Evolutionary conservation across 2,329 filamentous ascomycete genomes (phyloP).

Genomic region (Scopulariopsis brevicaulis): DNA sequence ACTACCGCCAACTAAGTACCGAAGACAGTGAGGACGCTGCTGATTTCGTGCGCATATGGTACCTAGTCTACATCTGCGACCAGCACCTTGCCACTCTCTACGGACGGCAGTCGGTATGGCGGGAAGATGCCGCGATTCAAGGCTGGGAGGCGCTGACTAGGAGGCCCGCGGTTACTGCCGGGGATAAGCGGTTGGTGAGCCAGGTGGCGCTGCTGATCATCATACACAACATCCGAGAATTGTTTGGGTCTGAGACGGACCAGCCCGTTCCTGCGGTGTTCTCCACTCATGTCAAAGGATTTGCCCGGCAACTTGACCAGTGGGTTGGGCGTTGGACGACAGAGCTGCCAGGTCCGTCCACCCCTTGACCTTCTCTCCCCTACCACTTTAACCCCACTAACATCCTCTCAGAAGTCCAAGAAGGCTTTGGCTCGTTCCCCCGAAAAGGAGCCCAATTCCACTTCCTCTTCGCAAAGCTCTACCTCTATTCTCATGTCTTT

Average conservation of each 20-base stretch:
- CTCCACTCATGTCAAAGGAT: slow-evolving; percentile 29
- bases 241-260: slow-evolving; percentile 44
- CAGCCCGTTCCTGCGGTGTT: slow-evolving; percentile 37
- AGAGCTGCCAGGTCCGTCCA: slow-evolving; percentile 14
- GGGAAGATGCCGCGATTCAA: slow-evolving; percentile 44
- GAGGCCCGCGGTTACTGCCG: slow-evolving; percentile 34
- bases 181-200: slow-evolving; percentile 44
- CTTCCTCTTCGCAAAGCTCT: slow-evolving; percentile 28
- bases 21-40: slow-evolving; percentile 28
- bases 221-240: slow-evolving; percentile 38
- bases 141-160: slow-evolving; percentile 46
- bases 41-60: slow-evolving; percentile 49
- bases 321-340: slow-evolving; percentile 23
- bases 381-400: background rate
- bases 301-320: slow-evolving; percentile 20
- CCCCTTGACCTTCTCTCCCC: background rate
- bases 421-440: slow-evolving; percentile 22
- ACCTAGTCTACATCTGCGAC: slow-evolving; percentile 48
- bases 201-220: slow-evolving; percentile 48
- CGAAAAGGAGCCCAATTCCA: slow-evolving; percentile 26
- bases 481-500: slow-evolving; percentile 28
- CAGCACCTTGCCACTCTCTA: slow-evolving; percentile 52
- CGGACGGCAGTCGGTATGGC: slow-evolving; percentile 44
- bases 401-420: background rate
- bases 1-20: slow-evolving; percentile 22